phyloP scores from a whole-genome alignment of 2,329 filamentous ascomycete genomes.

The Scedosporium dehoogii region DNA sequence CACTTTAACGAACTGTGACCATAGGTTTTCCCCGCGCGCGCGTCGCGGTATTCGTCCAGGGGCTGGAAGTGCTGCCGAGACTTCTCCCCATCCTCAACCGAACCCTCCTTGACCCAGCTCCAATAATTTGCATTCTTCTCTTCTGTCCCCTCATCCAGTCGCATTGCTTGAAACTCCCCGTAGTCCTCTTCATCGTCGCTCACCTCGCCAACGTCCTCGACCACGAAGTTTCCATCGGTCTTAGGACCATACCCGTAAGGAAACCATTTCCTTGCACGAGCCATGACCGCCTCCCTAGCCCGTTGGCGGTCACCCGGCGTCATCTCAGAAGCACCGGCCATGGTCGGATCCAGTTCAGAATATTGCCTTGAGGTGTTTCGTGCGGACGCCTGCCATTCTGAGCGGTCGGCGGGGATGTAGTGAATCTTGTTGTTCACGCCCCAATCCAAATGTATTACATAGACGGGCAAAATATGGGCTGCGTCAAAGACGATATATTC shows the following conservation, averaged over 20 bases:
- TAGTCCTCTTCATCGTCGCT: conserved; percentile 32
- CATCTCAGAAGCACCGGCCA: neutral
- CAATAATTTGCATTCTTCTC: conserved; percentile 7
- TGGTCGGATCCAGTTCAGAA: neutral
- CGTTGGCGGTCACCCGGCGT: conserved; percentile 25
- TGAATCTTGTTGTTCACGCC: conserved; percentile 21
- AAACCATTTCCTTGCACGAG: conserved; percentile 33
- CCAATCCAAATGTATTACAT: conserved; percentile 34
- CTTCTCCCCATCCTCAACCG: neutral
- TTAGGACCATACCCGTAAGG: conserved; percentile 35
- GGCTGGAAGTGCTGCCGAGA: neutral
- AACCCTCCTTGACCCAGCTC: conserved; percentile 11
- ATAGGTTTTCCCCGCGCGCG: neutral
- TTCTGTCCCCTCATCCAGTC: conserved; percentile 3
- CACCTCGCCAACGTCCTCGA: conserved; percentile 33
- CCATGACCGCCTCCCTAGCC: conserved; percentile 25
- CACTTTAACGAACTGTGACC: neutral
- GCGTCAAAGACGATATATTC: conserved; percentile 35
- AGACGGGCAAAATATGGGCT: conserved; percentile 31
- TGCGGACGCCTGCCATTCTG: conserved; percentile 2
- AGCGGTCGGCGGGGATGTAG: conserved; percentile 11
- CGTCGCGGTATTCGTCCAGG: conserved; percentile 1
- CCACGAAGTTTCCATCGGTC: conserved; percentile 28
- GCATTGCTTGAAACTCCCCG: conserved; percentile 27
- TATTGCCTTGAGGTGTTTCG: neutral